Evolutionary conservation across 2,329 filamentous ascomycete species (phyloP).

Genomic region (Cordyceps militaris): DNA sequence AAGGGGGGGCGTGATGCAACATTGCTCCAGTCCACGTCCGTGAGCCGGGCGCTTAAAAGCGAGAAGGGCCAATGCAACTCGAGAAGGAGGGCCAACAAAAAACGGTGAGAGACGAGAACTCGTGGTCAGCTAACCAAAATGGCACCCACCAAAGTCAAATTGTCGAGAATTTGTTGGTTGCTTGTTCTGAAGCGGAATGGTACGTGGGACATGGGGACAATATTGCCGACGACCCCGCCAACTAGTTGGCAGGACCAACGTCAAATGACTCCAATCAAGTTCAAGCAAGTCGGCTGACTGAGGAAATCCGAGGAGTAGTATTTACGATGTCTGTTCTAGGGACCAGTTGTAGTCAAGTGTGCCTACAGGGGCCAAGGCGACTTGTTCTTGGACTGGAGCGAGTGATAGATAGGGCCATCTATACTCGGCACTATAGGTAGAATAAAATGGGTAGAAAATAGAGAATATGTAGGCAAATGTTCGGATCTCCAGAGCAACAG

Average conservation of each 20-base stretch:
- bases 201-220: too few relatives aligned
- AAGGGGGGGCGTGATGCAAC: conserved; percentile 9
- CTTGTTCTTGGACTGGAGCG: too few relatives aligned
- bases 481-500: neutral
- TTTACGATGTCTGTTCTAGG: too few relatives aligned
- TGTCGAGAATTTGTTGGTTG: neutral
- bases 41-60: conserved; percentile 8
- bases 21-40: neutral
- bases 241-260: too few relatives aligned
- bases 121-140: neutral
- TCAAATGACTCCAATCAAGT: too few relatives aligned
- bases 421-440: neutral
- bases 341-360: too few relatives aligned
- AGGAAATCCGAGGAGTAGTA: too few relatives aligned
- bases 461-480: neutral
- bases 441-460: too few relatives aligned
- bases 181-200: neutral
- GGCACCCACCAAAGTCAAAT: neutral
- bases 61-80: neutral
- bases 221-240: too few relatives aligned
- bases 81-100: neutral
- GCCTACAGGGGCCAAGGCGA: too few relatives aligned
- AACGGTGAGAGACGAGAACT: neutral
- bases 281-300: too few relatives aligned
- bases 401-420: neutral